Evolutionary conservation across 345 rosid genomes (phyloP).

Genomic region (Dipteronia dyeriana): DNA sequence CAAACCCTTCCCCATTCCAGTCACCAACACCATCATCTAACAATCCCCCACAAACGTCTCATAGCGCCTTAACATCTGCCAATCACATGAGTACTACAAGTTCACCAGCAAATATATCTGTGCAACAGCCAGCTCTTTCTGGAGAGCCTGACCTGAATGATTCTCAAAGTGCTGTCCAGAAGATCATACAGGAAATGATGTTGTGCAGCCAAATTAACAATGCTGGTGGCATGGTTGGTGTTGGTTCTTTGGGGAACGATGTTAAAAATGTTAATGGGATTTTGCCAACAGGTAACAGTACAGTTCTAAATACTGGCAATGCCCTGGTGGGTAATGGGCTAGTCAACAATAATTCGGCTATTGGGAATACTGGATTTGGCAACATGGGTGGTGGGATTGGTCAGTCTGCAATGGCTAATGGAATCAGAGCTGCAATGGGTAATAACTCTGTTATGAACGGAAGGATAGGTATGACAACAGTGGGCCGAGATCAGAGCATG

Average conservation of each 20-base stretch:
- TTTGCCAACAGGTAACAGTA: constrained; percentile 44
- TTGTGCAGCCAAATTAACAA: constrained; percentile 63
- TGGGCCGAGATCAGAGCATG: constrained; percentile 67
- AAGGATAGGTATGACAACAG: constrained; percentile 51
- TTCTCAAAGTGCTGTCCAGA: constrained; percentile 83
- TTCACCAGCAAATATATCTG: constrained; percentile 55
- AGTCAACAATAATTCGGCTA: constrained; percentile 39
- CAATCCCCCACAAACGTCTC: constrained; percentile 55
- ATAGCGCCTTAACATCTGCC: constrained; percentile 47
- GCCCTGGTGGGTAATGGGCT: constrained; percentile 55
- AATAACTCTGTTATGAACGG: constrained; percentile 72
- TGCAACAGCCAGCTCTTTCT: constrained; percentile 61
- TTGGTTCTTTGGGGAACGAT: constrained; percentile 57
- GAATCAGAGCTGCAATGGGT: constrained; percentile 64
- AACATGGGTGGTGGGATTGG: constrained; percentile 59
- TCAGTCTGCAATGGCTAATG: constrained; percentile 58
- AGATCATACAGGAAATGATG: constrained; percentile 77
- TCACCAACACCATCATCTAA: constrained; percentile 68
- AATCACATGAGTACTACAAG: constrained; percentile 59
- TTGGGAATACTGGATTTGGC: constrained; percentile 49
- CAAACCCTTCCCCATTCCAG: constrained; percentile 69
- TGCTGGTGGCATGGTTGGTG: constrained; percentile 53
- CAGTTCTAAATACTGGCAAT: constrained; percentile 47
- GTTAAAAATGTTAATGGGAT: constrained; percentile 56
- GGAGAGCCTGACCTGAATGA: constrained; percentile 62